These are phyloP conservation scores for Sugiyamaella castrensis DNA, from an alignment of 1,139 yeast species.

Conservation along the genomic window DNA sequence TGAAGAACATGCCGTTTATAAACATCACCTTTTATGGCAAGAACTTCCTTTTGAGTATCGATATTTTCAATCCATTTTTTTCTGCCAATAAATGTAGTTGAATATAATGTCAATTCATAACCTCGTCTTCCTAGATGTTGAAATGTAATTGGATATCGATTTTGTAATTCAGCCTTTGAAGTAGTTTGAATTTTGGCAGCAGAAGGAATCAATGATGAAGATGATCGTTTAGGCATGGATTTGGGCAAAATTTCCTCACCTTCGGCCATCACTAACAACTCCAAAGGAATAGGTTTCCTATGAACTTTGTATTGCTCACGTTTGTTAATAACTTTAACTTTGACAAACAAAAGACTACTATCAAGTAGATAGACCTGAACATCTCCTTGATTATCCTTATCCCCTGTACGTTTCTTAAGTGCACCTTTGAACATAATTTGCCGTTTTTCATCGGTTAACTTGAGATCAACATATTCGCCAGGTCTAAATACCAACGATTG, in stretches of 20 bases:
- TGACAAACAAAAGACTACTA: slow-evolving; percentile 80
- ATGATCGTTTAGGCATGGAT: slow-evolving; percentile 40
- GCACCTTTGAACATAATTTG: slow-evolving; percentile 76
- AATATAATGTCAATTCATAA: slow-evolving; percentile 65
- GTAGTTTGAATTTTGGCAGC: slow-evolving; percentile 19
- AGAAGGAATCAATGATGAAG: slow-evolving; percentile 44
- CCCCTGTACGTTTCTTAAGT: slow-evolving; percentile 71
- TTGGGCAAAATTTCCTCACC: slow-evolving; percentile 74
- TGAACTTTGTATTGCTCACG: slow-evolving; percentile 89
- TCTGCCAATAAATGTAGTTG: slow-evolving; percentile 65
- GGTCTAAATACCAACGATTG: slow-evolving; percentile 68
- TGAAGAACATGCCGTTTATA: slow-evolving; percentile 71
- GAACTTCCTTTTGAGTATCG: slow-evolving; percentile 69
- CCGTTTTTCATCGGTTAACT: slow-evolving; percentile 76
- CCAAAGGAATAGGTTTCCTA: slow-evolving; percentile 90
- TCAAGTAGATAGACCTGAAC: slow-evolving; percentile 80
- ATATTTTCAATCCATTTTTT: slow-evolving; percentile 79
- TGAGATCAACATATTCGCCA: slow-evolving; percentile 87
- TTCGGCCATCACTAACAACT: slow-evolving; percentile 70
- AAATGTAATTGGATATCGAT: slow-evolving; percentile 50
- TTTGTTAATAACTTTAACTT: slow-evolving; percentile 82
- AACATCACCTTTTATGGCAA: slow-evolving; percentile 72
- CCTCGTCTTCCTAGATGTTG: slow-evolving; percentile 60
- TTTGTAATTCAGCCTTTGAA: slow-evolving; percentile 21
- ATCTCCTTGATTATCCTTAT: slow-evolving; percentile 69